These are phyloP conservation scores for Fragilaria crotonensis DNA, from an alignment of 108 stramenopile genomes.

Conservation along the genomic window DNA sequence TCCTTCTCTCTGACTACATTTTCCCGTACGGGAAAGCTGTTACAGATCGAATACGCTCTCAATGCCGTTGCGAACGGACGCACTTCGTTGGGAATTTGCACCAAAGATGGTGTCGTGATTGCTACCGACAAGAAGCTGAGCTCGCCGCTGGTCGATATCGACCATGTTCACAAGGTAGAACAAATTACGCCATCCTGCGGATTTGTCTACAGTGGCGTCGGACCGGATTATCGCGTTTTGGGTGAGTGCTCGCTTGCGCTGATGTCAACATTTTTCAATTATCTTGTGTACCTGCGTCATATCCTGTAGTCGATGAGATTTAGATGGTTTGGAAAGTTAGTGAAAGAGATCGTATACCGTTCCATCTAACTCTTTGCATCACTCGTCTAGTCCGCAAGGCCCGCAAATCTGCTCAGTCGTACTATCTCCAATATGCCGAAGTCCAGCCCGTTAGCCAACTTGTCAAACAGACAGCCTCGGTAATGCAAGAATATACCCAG, in stretches of 20 bases:
- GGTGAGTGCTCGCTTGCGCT: constrained; percentile 58
- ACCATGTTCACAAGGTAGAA: constrained; percentile 87
- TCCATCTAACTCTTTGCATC: background rate
- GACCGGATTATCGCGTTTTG: constrained; percentile 98
- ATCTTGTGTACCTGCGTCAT: no score
- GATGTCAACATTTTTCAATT: no score
- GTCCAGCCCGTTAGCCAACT: constrained; percentile 89
- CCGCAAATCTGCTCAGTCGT: constrained; percentile 91
- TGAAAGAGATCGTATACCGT: background rate
- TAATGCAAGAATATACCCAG: constrained; percentile 99
- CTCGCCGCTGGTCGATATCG: constrained; percentile 80
- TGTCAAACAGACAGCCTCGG: constrained; percentile 85
- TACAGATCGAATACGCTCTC: constrained; percentile 98
- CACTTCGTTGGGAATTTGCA: constrained; percentile 94
- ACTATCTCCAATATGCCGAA: constrained; percentile 87
- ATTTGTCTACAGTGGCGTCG: constrained; percentile 96
- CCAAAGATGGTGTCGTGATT: constrained; percentile 97
- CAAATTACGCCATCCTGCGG: constrained; percentile 81
- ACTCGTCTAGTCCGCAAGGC: constrained; percentile 75
- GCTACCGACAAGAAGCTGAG: constrained; percentile 97
- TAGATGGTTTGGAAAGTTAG: background rate
- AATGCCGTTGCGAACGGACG: constrained; percentile 97
- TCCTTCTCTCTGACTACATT: constrained; percentile 98
- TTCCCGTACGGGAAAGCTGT: constrained; percentile 94
- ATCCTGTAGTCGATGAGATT: background rate